Evolutionary conservation across 2,329 filamentous ascomycete genomes (phyloP), one percentile per base, ranked within the genome.

Genomic region (Fusarium proliferatum): DNA sequence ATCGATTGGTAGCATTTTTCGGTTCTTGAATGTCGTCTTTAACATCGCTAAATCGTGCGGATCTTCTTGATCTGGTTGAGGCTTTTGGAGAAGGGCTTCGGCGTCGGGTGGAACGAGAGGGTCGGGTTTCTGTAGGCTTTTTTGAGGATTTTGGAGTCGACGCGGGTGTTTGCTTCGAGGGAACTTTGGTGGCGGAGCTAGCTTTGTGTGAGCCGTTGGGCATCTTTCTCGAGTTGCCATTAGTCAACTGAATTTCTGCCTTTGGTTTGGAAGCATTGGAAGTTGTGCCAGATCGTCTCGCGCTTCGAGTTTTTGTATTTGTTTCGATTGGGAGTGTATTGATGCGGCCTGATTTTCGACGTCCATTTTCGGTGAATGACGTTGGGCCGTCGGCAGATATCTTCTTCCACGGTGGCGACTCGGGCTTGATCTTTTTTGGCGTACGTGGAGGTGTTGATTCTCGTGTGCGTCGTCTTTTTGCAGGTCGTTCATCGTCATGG

Each of bases 391-490:
- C 93, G 45, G 93, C 94, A 67, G 89, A 89, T 71, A 93, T 89
- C 79, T 91, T 94, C 85, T 96, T 98, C 96, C 96, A 99, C 28
- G 96, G 96, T 74, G 96, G 96, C 72, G 96, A 98, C 68, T 88
- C 87, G 60, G 85, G 84, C 62, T 84, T 84, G 1, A 72, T 68
- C 67, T 83, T 91, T 86, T 67, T 75, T 12, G 68, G 60, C 17
- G 77, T 65, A 66, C 81, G 79, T 33, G 86, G 85, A 39, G 86
- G 85, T 30, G 84, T 87, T 71, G 81, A 79, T 15, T 87, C 85
- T 71, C 84, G 85, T 36, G 89, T 86, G 80, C 90, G 90, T 71
- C 90, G 91, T 80, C 92, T 90, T 82, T 95, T 95, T 21, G 86
- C 82, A 33, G 90, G 89, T 61, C 86, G 86, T 67, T 86, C 87